Base-by-base conservation (phyloP, 2,329 filamentous ascomycete genomes). In the Neobulgaria alba region DNA sequence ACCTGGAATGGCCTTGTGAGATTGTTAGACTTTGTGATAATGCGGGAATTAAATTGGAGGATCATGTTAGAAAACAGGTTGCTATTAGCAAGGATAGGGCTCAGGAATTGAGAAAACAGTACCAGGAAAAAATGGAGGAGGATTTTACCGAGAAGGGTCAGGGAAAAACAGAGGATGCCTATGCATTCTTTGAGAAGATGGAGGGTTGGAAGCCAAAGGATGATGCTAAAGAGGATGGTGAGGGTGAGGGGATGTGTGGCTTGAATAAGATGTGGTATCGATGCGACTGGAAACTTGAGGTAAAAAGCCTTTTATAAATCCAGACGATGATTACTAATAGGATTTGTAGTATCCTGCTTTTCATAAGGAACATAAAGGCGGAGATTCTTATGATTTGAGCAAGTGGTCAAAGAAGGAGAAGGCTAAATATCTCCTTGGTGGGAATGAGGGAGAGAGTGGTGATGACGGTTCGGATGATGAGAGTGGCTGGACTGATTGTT, bases 1-100 rank as follows among this genome's bases (percentile, higher is more conserved):
- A 63, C 31, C 68, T 67, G 15, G 69, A 73, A 42, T 76, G 72
- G 73, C 70, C 72, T 45, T 70, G 67, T 47, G 66, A 66, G 14
- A 67, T 76, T 10, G 53, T 60, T 0, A 48, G 46, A 26, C 10
- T 42, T n/a, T 44, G 41, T 35, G 41, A 50, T 33, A 43, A 49
- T 19, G 42, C 43, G 9, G 41, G 43, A 1, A 46, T 53, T 12
- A 36, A 51, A 4, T 29, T 54, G 14, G 29, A 39, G 3, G 39
- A 48, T 18, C 14, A 31, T 16, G n/a, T 51, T 1, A 32, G 41
- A 21, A 49, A 47, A 19, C 46, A 52, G 33, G 37, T 52, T n/a
- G 4, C 7, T 2, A 21, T 52, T 1, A 31, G 5, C 5, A 33
- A 47, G 33, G 20, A 46, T 9, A 32, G 42, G 17, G 12, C 50